These are phyloP conservation scores for Cladorrhinum samala DNA, from an alignment of 495 filamentous ascomycete genomes.

Conservation along the genomic window DNA sequence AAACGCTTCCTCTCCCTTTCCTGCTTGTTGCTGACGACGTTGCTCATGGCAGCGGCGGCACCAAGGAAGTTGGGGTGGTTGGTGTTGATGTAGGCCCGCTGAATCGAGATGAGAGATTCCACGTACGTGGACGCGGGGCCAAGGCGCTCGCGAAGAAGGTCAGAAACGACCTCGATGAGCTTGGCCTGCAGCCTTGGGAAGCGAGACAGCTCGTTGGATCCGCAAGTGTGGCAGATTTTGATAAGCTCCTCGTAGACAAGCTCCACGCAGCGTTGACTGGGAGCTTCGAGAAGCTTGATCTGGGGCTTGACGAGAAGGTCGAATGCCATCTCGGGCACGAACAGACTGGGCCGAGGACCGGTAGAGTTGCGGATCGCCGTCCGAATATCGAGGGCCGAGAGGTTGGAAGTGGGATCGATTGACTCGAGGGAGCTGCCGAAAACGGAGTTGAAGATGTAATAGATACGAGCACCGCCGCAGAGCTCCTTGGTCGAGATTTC, in stretches of 20 bases:
- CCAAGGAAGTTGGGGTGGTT: conserved; percentile 99
- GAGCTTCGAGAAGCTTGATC: conserved; percentile 94
- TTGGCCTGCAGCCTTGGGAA: conserved; percentile 95
- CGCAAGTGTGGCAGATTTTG: conserved; percentile 98
- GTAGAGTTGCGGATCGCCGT: conserved; percentile 98
- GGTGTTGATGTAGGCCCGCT: conserved; percentile 98
- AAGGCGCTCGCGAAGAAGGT: conserved; percentile 85
- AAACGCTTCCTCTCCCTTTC: conserved; percentile 81
- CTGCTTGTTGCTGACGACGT: conserved; percentile 88
- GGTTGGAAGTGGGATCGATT: conserved; percentile 90
- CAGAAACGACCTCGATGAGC: conserved; percentile 96
- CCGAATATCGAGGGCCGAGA: conserved; percentile 93
- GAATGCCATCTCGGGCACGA: conserved; percentile 96
- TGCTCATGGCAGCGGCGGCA: conserved; percentile 95
- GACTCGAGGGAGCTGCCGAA: conserved; percentile 96
- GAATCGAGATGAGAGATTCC: conserved; percentile 92
- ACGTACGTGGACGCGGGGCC: conserved; percentile 87
- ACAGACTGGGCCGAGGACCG: conserved; percentile 87
- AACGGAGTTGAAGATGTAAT: conserved; percentile 99
- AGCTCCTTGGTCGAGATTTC: conserved; percentile 99
- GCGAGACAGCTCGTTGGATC: conserved; percentile 82
- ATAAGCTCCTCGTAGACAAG: conserved; percentile 98
- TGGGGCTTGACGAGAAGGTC: conserved; percentile 97
- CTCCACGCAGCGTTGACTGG: conserved; percentile 93
- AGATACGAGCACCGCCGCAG: conserved; percentile 92